Evolutionary conservation across 306 rosid genomes (phyloP), one percentile per base, ranked within the genome.

Genomic region (Carpinus viminea): DNA sequence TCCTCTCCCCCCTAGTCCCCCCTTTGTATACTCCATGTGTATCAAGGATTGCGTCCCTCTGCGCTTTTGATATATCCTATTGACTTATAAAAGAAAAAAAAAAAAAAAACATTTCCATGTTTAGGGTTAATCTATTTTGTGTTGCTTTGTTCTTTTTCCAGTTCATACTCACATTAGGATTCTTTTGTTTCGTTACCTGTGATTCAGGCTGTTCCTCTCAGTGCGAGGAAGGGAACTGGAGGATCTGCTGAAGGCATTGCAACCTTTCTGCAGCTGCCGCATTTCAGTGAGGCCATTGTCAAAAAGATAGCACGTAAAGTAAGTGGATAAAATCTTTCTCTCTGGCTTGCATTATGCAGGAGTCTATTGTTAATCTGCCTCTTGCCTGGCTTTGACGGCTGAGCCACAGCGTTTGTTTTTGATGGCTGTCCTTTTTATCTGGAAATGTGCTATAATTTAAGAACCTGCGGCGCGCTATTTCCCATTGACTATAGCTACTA

Each of bases 281-380:
- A 96, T 89, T 85, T 93, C 74, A 93, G 83, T 60, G 99, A 96
- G 87, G 83, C 90, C 36, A 91, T 90, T 68, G 80, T 91, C 59
- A 96, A 93, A 84, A 96, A 96, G 90, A 91, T 96, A 79, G 89
- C 94, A 71, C 96, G 99, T 81, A 96, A 96, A 96, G 99, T 96
- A 84, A 70, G 74, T 50, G 38, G 55, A 64, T 74, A 47, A 68
- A 56, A 36, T 73, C 50, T 73, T n/a, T n/a, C 1, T 47, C 50
- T 76, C 38, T 54, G 36, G 28, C 12, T 12, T 26, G 48, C 1
- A 8, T 64, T 28, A 53, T 31, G 75, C 62, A 45, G 74, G 78
- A 68, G 31, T 46, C 59, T 70, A 31, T 66, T 77, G 77, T 81
- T 72, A 41, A 56, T 28, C 71, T 70, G 41, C 77, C 68, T 69